Base-by-base conservation (phyloP, 2,329 filamentous ascomycete species). In the Calonectria ilicicola region DNA sequence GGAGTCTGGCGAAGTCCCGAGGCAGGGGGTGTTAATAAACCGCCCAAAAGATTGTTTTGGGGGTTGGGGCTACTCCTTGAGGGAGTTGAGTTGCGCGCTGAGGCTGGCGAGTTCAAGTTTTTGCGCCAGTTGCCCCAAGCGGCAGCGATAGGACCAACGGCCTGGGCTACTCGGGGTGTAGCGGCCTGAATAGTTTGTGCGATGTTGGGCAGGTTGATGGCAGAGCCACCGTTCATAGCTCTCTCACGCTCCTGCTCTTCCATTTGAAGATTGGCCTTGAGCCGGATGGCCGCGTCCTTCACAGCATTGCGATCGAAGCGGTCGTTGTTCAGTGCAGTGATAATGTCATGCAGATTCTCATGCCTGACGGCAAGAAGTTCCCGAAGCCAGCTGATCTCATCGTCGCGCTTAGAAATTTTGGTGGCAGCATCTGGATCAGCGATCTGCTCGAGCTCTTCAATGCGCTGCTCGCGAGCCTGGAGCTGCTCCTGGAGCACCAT, bases 61-160 rank as follows among this genome's bases (percentile, higher is more conserved):
- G 91, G 87, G 5, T 86, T 83, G 0, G 83, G 82, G 44, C 86
- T 89, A 51, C 86, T 86, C 78, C 90, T 92, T 10, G 92, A 93
- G 6, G 93, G 92, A 0, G 93, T 94, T 53, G 86, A 84, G 71
- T 84, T 86, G 62, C 81, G 82, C 42, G 79, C 81, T 12, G 81
- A 73, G 1, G 83, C 83, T 17, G 88, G 86, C 8, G 89, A 87
- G 64, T 84, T 85, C 44, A 87, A 78, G 29, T 89, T 91, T 82
- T 93, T 96, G 65, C 96, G 93, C 96, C 96, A 98, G 83, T 93
- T 98, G 58, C 95, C 96, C 91, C 96, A 98, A n/a, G 95, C 96
- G n/a, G 95, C 95, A n/a, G 95, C 90, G 44, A 93, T 83, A 27
- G 91, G 91, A 1, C 91, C 95, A 27, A 98, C 93, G 5, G 93